These are phyloP conservation scores for Xylariaceae sp. DNA, from an alignment of 2,329 filamentous ascomycete species.

Conservation along the genomic window DNA sequence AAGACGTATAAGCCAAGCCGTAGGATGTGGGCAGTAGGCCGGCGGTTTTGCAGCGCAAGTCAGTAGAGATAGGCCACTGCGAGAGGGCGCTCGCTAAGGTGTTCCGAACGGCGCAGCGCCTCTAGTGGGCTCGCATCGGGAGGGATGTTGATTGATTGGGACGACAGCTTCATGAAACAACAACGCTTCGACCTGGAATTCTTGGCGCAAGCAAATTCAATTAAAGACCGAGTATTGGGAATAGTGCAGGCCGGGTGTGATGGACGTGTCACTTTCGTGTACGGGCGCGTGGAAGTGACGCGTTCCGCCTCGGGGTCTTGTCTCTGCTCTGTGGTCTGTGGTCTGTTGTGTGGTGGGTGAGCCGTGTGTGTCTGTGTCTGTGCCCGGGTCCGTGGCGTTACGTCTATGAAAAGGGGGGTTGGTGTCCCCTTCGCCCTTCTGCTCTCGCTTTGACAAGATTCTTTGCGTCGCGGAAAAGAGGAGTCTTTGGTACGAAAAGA, in stretches of 20 bases:
- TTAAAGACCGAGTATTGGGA: constrained; percentile 33
- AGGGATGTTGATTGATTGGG: not conserved
- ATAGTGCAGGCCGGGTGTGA: constrained; percentile 25
- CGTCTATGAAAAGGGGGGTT: not conserved
- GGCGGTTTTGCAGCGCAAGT: too few relatives aligned
- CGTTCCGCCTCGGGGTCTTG: constrained; percentile 17
- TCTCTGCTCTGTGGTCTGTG: not conserved
- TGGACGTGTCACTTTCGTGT: constrained; percentile 38
- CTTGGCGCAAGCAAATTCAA: constrained; percentile 29
- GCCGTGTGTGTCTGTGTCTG: too few relatives aligned
- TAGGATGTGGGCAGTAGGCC: too few relatives aligned
- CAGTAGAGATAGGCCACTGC: too few relatives aligned
- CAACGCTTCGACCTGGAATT: not conserved
- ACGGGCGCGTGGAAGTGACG: constrained; percentile 24
- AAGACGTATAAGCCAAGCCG: not conserved
- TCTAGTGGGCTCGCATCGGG: not conserved
- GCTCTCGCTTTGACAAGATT: too few relatives aligned
- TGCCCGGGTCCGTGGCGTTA: too few relatives aligned
- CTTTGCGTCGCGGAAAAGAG: too few relatives aligned
- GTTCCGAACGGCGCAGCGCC: not conserved
- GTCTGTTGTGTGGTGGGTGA: not conserved
- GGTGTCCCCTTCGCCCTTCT: too few relatives aligned
- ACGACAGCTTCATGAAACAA: constrained; percentile 3
- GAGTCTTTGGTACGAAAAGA: not conserved
- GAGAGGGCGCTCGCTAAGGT: not conserved